Base-by-base conservation (phyloP, 371 early-diverging fungal genomes). In the Mortierella sp. region DNA sequence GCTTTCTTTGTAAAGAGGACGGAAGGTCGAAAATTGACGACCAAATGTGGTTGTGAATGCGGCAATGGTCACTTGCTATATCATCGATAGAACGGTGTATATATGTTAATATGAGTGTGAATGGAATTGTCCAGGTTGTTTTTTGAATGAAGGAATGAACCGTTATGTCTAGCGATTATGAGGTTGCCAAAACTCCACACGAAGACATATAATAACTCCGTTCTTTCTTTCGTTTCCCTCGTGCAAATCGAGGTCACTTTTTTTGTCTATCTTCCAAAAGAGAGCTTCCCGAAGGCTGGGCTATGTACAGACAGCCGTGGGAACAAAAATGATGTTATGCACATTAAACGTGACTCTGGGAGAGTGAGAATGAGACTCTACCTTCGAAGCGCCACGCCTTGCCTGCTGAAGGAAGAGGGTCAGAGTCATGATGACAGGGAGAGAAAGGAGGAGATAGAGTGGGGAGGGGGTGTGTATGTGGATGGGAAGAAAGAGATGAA, bases 1-100 rank as follows among this genome's bases (percentile, higher is more conserved):
- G 17, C 34, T 62, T 26, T 65, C 28, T 46, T 72, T 65, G 49
- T 47, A 62, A n/a, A 24, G 24, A 11, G 62, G 61, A n/a, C 67
- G 61, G 54, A 57, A 72, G 11, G 67, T 62, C 15, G 72, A 72
- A 53, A 72, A 72, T 31, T 72, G 60, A 27, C 72, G 72, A 21
- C 72, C 67, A 42, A 54, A 53, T 12, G 67, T 58, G 27, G 73
- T 47, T 17, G 62, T 63, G 63, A 72, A 58, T 7, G 62, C 49
- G 32, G 62, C 63, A 44, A 72, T 66, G 14, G 73, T 72, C 46
- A 62, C 57, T 23, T 62, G 50, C 73, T 71, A 48, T 14, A n/a
- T n/a, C n/a, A n/a, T n/a, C n/a, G n/a, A n/a, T n/a, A n/a, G n/a
- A n/a, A n/a, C n/a, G n/a, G n/a, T 44, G 6, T 26, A 24, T 23